Evolutionary conservation across 2,329 filamentous ascomycete genomes (phyloP).

Genomic region (Grosmannia penicillata): DNA sequence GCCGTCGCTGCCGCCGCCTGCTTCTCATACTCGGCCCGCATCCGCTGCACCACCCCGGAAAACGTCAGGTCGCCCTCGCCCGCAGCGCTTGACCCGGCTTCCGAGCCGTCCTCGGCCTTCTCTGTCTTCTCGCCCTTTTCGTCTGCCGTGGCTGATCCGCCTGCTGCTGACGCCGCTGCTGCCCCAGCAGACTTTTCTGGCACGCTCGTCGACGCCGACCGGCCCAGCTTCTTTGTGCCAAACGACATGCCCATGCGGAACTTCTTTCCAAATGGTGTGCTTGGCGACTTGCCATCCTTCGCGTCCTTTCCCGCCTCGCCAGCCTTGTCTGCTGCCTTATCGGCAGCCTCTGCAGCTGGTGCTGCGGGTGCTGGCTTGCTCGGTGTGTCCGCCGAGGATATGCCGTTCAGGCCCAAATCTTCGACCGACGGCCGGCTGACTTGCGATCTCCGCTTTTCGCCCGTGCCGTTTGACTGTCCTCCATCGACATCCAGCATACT

Average conservation of each 20-base stretch:
- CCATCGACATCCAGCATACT: conserved; percentile 1
- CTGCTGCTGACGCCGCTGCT: conserved; percentile 26
- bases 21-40: conserved; percentile 60
- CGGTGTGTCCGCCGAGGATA: conserved; percentile 35
- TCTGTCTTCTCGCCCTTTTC: conserved; percentile 3
- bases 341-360: background rate
- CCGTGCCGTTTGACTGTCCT: conserved; percentile 1
- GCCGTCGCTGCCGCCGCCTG: conserved; percentile 27
- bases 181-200: conserved; percentile 56
- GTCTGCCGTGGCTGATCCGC: background rate
- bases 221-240: conserved; percentile 69
- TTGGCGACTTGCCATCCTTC: conserved; percentile 35
- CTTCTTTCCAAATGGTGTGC: conserved; percentile 65
- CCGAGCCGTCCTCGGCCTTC: background rate
- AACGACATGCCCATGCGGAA: conserved; percentile 67
- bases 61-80: conserved; percentile 60
- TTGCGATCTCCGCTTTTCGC: conserved; percentile 39
- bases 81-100: conserved; percentile 31
- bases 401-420: conserved; percentile 65
- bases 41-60: conserved; percentile 55
- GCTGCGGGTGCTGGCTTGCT: conserved; percentile 26
- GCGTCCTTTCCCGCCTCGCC: conserved; percentile 16
- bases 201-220: conserved; percentile 48
- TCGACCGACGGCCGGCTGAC: conserved; percentile 46
- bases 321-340: background rate